Conservation (phyloP, 768 basidiomycete species). For the Obba rivulosa region DNA sequence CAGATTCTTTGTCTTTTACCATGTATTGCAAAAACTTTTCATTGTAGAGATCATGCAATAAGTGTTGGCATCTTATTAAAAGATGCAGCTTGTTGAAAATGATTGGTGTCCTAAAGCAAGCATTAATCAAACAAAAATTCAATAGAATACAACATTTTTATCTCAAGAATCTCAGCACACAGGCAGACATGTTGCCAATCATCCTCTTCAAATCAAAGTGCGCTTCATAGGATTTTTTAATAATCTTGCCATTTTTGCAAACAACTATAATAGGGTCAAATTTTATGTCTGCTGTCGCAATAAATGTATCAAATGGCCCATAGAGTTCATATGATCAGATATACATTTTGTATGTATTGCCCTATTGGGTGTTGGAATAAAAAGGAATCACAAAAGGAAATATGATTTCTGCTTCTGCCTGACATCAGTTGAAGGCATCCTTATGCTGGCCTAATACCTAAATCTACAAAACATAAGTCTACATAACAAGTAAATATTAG, state of each 20-base stretch:
- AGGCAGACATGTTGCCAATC: conserved; percentile 21
- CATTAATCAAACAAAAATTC: conserved; percentile 3
- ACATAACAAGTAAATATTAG: no score
- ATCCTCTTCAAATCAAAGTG: conserved; percentile 13
- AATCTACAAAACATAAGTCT: neutral
- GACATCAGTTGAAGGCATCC: neutral
- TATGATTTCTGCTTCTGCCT: neutral
- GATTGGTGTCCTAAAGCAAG: conserved; percentile 18
- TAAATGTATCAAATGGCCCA: conserved; percentile 8
- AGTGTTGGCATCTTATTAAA: conserved; percentile 21
- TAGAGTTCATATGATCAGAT: neutral
- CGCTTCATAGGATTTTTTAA: conserved; percentile 25
- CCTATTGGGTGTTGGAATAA: neutral
- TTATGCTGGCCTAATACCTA: neutral
- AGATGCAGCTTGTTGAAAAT: conserved; percentile 23
- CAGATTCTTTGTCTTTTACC: conserved; percentile 13
- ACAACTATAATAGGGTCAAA: conserved; percentile 27
- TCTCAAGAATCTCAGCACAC: conserved; percentile 9
- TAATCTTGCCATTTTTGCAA: conserved; percentile 6
- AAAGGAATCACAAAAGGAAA: neutral
- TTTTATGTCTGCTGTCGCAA: conserved; percentile 21
- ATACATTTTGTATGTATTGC: neutral
- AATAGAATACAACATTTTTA: conserved; percentile 7
- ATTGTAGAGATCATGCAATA: conserved; percentile 22
- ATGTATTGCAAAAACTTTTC: conserved; percentile 21